Percentiles rank a stretch among this genome's conserved stretches.
Evolutionary conservation across 257 asterid species (phyloP).

Genomic region (Ligustrum vulgare): DNA sequence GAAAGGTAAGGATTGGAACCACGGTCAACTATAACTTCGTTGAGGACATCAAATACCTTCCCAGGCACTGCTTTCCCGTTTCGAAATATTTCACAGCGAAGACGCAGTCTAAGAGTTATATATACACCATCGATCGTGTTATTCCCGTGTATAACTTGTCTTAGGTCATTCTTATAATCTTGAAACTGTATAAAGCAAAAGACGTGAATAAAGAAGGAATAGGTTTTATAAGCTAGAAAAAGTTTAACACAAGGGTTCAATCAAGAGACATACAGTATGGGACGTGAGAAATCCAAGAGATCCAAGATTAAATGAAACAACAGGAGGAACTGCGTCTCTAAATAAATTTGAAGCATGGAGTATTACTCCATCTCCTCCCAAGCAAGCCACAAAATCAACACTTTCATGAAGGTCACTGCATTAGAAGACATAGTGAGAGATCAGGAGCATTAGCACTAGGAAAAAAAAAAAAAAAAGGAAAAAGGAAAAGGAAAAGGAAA

Average conservation of each 20-base stretch:
- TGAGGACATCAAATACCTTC: constrained; percentile 87
- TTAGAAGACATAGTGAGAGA: neutral
- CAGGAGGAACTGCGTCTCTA: constrained; percentile 98
- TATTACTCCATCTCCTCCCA: constrained; percentile 99
- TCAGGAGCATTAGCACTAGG: neutral
- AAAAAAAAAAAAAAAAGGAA: neutral
- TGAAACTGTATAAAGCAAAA: constrained; percentile 56
- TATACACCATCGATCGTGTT: constrained; percentile 83
- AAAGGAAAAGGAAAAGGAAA: neutral
- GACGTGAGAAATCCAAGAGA: constrained; percentile 98
- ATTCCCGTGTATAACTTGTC: constrained; percentile 84
- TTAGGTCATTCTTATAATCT: constrained; percentile 73
- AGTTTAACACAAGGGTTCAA: constrained; percentile 19
- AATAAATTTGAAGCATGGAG: constrained; percentile 96
- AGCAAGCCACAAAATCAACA: constrained; percentile 95
- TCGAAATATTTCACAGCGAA: constrained; percentile 87
- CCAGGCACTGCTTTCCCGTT: constrained; percentile 93
- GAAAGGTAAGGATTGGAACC: constrained; percentile 99
- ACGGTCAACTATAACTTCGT: constrained; percentile 95
- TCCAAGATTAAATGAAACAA: constrained; percentile 97
- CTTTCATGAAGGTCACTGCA: constrained; percentile 95
- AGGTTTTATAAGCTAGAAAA: constrained; percentile 12
- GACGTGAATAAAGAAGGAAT: constrained; percentile 2
- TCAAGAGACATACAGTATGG: constrained; percentile 64
- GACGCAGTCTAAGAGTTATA: constrained; percentile 96